phyloP scores from a whole-genome alignment of 805 yeast genomes.

The Kodamaea sagamina region DNA sequence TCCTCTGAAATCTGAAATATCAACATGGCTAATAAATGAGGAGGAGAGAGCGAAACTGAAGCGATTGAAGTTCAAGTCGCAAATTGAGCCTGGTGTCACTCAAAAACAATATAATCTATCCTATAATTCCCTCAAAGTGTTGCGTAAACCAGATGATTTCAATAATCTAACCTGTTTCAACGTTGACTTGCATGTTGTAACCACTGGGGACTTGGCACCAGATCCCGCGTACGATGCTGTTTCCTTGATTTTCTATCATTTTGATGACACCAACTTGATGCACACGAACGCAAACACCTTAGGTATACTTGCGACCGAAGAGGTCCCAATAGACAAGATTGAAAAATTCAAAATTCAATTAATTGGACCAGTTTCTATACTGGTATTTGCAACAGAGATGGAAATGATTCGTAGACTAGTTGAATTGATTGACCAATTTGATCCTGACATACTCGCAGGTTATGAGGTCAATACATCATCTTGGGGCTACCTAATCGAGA shows the following conservation, averaged over 20 bases:
- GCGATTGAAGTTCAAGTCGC: slow-evolving; percentile 41
- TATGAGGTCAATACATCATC: slow-evolving; percentile 78
- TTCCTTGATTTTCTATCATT: slow-evolving; percentile 61
- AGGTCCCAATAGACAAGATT: neutral
- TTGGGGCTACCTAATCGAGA: slow-evolving; percentile 86
- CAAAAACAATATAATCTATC: slow-evolving; percentile 43
- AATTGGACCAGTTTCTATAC: slow-evolving; percentile 13
- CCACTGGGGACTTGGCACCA: slow-evolving; percentile 52
- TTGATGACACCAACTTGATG: slow-evolving; percentile 42
- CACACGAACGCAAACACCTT: neutral
- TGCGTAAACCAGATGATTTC: slow-evolving; percentile 41
- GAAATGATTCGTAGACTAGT: slow-evolving; percentile 59
- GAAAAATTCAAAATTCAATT: neutral
- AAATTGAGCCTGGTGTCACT: slow-evolving; percentile 50
- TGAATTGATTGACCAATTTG: slow-evolving; percentile 57
- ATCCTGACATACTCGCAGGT: slow-evolving; percentile 88
- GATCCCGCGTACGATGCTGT: slow-evolving; percentile 68
- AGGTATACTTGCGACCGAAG: slow-evolving; percentile 4
- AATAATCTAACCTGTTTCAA: slow-evolving; percentile 57
- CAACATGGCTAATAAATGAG: slow-evolving; percentile 31
- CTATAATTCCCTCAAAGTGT: slow-evolving; percentile 32
- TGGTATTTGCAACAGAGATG: slow-evolving; percentile 51
- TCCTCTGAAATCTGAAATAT: slow-evolving; percentile 48
- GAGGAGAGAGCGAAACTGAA: slow-evolving; percentile 16
- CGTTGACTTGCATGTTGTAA: slow-evolving; percentile 67